Conservation (phyloP, 2,329 filamentous ascomycete species). For the Periconia sp. region DNA sequence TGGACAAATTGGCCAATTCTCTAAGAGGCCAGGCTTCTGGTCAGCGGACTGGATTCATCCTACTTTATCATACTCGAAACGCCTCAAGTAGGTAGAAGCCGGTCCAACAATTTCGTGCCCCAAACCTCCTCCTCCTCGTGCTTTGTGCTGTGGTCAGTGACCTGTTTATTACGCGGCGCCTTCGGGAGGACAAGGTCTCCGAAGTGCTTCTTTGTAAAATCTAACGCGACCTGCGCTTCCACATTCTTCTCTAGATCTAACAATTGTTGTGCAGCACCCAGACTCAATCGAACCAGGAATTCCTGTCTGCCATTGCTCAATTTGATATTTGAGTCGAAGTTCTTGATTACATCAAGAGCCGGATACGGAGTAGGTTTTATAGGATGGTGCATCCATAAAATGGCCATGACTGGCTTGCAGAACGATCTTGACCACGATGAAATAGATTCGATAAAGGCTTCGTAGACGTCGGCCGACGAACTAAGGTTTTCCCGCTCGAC, state of each 20-base stretch:
- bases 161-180: slow-evolving; percentile 3
- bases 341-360: slow-evolving; percentile 26
- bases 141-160: slow-evolving; percentile 2
- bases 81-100: slow-evolving; percentile 22
- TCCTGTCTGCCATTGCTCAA: slow-evolving; percentile 12
- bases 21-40: no score
- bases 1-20: no score
- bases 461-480: slow-evolving; percentile 19
- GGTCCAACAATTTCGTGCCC: slow-evolving; percentile 30
- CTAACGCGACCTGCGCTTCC: slow-evolving; percentile 33
- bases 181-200: slow-evolving; percentile 30
- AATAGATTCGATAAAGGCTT: slow-evolving; percentile 24
- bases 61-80: no score
- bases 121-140: slow-evolving; percentile 14
- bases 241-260: slow-evolving; percentile 29
- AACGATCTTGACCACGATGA: slow-evolving; percentile 25
- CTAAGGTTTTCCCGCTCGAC: slow-evolving; percentile 16
- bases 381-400: slow-evolving; percentile 36
- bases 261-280: slow-evolving; percentile 32
- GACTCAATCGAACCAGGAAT: slow-evolving; percentile 32
- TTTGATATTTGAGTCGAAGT: slow-evolving; percentile 7
- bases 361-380: slow-evolving; percentile 16
- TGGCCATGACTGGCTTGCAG: slow-evolving; percentile 23
- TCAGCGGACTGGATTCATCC: no score
- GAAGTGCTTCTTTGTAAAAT: slow-evolving; percentile 33